A percentile compares a stretch with the other conserved stretches of the same genome.
Evolutionary conservation across 495 filamentous ascomycete species (phyloP).

Genomic region (Tuber aestivum): DNA sequence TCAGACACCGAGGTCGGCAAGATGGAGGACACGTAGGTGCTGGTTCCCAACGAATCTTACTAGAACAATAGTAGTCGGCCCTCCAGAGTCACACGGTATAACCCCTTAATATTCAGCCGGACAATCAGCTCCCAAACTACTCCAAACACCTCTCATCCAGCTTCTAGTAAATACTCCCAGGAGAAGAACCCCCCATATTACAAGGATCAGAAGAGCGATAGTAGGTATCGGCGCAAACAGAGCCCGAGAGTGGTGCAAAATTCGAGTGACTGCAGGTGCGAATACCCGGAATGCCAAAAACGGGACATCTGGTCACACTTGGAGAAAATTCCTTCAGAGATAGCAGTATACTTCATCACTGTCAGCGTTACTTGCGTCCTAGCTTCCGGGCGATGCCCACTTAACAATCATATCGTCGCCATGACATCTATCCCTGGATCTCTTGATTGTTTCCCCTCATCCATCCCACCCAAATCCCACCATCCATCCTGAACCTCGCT

Average conservation of each 20-base stretch:
- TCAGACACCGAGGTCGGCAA: not conserved
- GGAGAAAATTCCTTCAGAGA: not conserved
- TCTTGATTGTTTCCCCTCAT: constrained; percentile 2
- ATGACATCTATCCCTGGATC: not conserved
- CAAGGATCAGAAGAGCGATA: not conserved
- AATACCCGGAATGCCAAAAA: not conserved
- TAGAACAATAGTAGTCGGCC: not conserved
- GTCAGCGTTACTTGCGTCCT: not conserved
- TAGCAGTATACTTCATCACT: not conserved
- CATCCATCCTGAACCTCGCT: not conserved
- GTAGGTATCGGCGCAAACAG: not conserved
- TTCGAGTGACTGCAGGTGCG: not conserved
- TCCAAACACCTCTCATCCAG: not conserved
- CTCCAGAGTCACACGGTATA: not conserved
- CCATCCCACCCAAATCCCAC: not conserved
- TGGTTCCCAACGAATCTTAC: not conserved
- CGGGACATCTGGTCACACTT: not conserved
- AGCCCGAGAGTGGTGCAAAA: not conserved
- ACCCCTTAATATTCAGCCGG: not conserved
- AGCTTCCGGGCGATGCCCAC: not conserved
- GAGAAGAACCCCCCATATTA: not conserved
- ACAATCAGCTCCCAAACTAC: not conserved
- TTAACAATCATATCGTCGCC: not conserved
- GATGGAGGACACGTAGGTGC: not conserved
- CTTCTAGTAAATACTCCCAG: not conserved